Evolutionary conservation across 805 yeast species (phyloP), one percentile per base, ranked within the genome.

Genomic region (Kodamaea kaohsiungensis): DNA sequence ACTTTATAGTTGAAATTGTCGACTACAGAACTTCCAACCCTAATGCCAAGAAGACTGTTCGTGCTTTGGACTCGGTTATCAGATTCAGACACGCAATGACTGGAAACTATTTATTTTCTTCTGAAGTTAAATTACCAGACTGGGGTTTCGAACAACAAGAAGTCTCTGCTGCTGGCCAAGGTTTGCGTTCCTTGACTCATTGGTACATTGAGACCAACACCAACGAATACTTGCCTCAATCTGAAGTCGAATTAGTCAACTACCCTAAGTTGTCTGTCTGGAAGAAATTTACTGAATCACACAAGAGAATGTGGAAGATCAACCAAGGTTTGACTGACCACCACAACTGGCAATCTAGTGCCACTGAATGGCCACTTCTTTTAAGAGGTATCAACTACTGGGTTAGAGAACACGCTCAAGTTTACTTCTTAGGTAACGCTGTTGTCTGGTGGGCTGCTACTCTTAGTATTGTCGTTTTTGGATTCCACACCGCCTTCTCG

Each of bases 111-210:
- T 73, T 89, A 61, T 89, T 88, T 69, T 86, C 95, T n/a, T 87
- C 84, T 60, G 86, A 82, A 54, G 83, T 80, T 12, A 87, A 87
- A 66, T 78, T 89, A 63, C 96, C 96, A 57, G 83, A 82, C 51
- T 88, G 95, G 92, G 96, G 88, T 0, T 87, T 85, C 60, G 88
- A 84, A 57, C 96, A 89, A 70, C 92, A 86, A 69, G 96, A 89
- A 73, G 96, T 89, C 52, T 84, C 92, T 2, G 81, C 92, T 74
- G 91, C 96, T 38, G 69, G 81, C 16, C 87, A 84, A 61, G 95
- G 92, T 68, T 76, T 78, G 52, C 72, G 81, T 53, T 76, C 80
- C 15, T 78, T 85, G 61, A 75, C 85, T 37, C 75, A 82, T 59
- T 89, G 93, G 93, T 85, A 87, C 69, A 74, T 89, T 62, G 96